Percentiles rank a stretch among this genome's conserved stretches.
These are phyloP conservation scores for Fusarium miscanthi DNA, from an alignment of 2,329 filamentous ascomycete species.

Conservation along the genomic window DNA sequence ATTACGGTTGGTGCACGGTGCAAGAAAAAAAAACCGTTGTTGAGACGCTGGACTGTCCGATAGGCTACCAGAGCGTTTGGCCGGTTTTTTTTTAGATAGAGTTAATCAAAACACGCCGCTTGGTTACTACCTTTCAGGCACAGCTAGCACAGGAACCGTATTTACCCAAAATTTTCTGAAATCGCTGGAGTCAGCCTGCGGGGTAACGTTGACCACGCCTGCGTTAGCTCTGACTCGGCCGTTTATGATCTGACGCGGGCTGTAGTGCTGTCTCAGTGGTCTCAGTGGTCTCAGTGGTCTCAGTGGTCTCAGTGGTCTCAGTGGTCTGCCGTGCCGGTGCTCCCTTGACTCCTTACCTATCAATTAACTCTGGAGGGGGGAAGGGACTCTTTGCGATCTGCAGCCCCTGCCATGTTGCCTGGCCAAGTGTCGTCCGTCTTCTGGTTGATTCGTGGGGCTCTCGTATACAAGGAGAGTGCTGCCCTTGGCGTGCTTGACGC, in stretches of 20 bases:
- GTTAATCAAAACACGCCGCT: conserved; percentile 17
- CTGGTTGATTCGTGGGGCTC: conserved; percentile 23
- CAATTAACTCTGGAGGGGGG: background rate
- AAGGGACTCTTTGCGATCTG: conserved; percentile 11
- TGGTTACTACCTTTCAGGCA: conserved; percentile 15
- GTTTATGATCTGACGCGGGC: conserved; percentile 19
- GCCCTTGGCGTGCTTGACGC: conserved; percentile 1
- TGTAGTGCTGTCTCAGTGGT: background rate
- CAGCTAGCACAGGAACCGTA: conserved; percentile 14
- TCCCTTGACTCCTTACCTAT: background rate
- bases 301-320: too few relatives aligned
- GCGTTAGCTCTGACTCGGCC: background rate
- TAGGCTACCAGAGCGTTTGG: background rate
- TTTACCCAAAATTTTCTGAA: background rate
- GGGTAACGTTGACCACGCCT: conserved; percentile 8
- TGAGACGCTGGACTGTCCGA: background rate
- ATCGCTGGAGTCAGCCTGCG: background rate
- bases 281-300: too few relatives aligned
- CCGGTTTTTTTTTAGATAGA: conserved; percentile 4
- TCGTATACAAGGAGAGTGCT: conserved; percentile 2
- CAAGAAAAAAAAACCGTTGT: background rate
- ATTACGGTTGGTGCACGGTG: background rate
- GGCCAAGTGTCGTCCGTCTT: background rate
- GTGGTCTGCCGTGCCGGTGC: background rate
- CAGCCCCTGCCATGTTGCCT: conserved; percentile 8